Base-by-base conservation (phyloP, 208 protist species). In the Trypanosoma grayi region DNA sequence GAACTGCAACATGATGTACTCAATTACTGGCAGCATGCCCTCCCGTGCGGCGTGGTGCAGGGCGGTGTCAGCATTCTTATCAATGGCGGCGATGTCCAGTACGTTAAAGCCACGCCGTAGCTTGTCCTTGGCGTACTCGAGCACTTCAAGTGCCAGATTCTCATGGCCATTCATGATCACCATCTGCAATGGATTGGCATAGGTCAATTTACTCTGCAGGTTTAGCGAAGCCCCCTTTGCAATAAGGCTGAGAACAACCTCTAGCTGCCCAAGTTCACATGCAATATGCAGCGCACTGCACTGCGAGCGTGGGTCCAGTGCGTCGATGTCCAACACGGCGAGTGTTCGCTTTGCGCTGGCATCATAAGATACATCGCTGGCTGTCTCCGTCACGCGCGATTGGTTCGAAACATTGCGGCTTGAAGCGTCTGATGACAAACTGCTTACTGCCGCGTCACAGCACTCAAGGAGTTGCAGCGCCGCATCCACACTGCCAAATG, bases 1-100 rank as follows among this genome's bases (percentile, higher is more conserved):
- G 57, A 89, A 93, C 59, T 90, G 82, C 47, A 70, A 56, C 33
- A 90, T 73, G 41, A 93, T 86, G 76, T 93, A 90, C 59, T 93
- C 86, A 48, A 90, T 75, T 22, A 81, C 78, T 6, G 73, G 50
- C 25, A 74, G 56, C 58, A 87, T 72, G 22, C 81, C 86, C 20
- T 62, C 57, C 31, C 60, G 37, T 13, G 79, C 76, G 24, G 83
- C 83, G 9, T 87, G 54, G 50, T 93, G 86, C 18, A 93, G 69
- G 13, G 79, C 70, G 0, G 86, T 88, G 71, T 93, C 60, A 44
- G 78, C 83, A 54, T 79, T 69, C 25, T 79, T 80, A 30, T 90
- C 79, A 57, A 86, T 81, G 9, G 76, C 75, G 8, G 72, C 53
- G 44, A 93, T 73, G 63, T 93, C 78, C 11, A 93, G 63, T 11